These are phyloP conservation scores for Fusarium avenaceum DNA, from an alignment of 2,329 filamentous ascomycete species.

Conservation along the genomic window DNA sequence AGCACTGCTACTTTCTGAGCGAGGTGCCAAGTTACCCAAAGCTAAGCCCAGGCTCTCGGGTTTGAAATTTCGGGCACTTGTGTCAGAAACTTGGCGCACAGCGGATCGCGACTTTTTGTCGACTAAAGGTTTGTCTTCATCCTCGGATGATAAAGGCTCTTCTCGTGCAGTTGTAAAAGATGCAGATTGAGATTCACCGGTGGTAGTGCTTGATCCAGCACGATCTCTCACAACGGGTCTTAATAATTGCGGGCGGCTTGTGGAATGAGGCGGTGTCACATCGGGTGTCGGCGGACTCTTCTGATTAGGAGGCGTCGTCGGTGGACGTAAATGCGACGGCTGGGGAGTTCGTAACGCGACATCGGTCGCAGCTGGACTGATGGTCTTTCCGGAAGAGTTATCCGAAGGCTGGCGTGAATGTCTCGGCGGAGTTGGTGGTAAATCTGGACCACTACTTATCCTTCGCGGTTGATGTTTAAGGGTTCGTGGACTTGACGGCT, in stretches of 20 bases:
- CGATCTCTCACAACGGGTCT: slow-evolving; percentile 65
- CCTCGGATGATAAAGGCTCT: slow-evolving; percentile 72
- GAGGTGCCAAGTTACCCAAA: slow-evolving; percentile 58
- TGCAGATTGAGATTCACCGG: slow-evolving; percentile 72
- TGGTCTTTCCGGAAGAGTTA: slow-evolving; percentile 60
- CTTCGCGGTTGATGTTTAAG: slow-evolving; percentile 60
- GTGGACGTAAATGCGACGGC: slow-evolving; percentile 57
- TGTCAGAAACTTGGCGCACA: slow-evolving; percentile 56
- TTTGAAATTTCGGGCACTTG: slow-evolving; percentile 35
- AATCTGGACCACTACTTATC: slow-evolving; percentile 61
- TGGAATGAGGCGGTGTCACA: slow-evolving; percentile 75
- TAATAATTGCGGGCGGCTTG: slow-evolving; percentile 59
- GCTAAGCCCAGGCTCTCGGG: slow-evolving; percentile 59
- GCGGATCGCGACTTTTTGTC: slow-evolving; percentile 61
- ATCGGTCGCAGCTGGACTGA: slow-evolving; percentile 58
- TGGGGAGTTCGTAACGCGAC: slow-evolving; percentile 57
- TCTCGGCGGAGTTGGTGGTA: slow-evolving; percentile 74
- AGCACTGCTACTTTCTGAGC: slow-evolving; percentile 57
- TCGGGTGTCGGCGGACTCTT: slow-evolving; percentile 81
- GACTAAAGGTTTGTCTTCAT: slow-evolving; percentile 63
- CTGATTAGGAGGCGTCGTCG: slow-evolving; percentile 74
- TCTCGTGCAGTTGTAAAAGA: slow-evolving; percentile 81
- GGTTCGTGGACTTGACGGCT: slow-evolving; percentile 56
- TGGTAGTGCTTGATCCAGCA: slow-evolving; percentile 65
- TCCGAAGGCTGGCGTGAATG: slow-evolving; percentile 71